Percentiles rank a stretch among this genome's conserved stretches.
These are phyloP conservation scores for Sporothrix variecibatus DNA, from an alignment of 2,329 filamentous ascomycete genomes.

Conservation along the genomic window DNA sequence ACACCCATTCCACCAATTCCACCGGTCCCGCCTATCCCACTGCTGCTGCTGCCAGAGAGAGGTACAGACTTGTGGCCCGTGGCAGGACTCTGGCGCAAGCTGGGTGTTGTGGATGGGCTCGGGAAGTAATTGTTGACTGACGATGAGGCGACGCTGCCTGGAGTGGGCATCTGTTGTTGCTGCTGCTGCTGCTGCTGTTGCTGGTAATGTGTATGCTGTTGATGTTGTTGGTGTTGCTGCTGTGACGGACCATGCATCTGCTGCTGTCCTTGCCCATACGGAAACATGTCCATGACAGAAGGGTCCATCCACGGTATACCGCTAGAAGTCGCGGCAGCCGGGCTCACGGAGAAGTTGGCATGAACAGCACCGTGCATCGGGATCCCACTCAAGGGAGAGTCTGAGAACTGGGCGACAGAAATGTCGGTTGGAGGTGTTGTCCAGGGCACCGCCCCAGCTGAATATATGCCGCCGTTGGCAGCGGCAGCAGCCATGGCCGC, in stretches of 20 bases:
- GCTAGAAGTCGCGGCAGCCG: conserved; percentile 26
- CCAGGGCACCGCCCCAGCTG: conserved; percentile 43
- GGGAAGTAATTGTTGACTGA: conserved; percentile 41
- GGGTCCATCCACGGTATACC: conserved; percentile 27
- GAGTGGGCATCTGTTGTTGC: conserved; percentile 37
- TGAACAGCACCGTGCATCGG: conserved; percentile 39
- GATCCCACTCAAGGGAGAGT: conserved; percentile 38
- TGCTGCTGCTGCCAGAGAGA: neutral
- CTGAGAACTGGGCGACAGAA: conserved; percentile 38
- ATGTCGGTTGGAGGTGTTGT: conserved; percentile 44
- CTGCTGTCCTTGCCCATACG: conserved; percentile 35
- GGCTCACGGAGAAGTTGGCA: conserved; percentile 43
- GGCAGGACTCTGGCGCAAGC: conserved; percentile 36
- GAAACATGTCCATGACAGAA: conserved; percentile 36
- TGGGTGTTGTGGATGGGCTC: conserved; percentile 44
- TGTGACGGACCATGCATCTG: neutral
- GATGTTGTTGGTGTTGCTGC: neutral
- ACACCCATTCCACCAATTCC: no score
- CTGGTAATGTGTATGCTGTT: neutral
- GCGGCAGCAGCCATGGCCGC: neutral
- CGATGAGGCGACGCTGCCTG: conserved; percentile 38
- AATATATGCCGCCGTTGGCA: conserved; percentile 40
- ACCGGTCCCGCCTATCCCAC: neutral
- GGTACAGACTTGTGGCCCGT: conserved; percentile 37
- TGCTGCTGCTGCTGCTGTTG: conserved; percentile 18